phyloP scores from a whole-genome alignment of 805 yeast species.

The Saturnispora ahearnii region DNA sequence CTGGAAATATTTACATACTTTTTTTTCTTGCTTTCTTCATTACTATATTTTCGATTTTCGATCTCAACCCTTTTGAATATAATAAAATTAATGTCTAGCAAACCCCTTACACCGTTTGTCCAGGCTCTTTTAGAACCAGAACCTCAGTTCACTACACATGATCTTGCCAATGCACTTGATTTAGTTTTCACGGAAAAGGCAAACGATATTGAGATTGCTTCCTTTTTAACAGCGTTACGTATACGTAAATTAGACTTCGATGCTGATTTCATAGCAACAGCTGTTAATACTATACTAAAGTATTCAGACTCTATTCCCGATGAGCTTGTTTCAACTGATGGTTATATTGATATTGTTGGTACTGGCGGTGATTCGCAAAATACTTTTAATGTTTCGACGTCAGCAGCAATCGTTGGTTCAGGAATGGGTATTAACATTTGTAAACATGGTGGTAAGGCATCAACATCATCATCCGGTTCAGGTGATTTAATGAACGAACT shows the following conservation, averaged over 20 bases:
- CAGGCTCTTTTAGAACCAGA: slow-evolving; percentile 55
- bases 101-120: slow-evolving; percentile 44
- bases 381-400: slow-evolving; percentile 93
- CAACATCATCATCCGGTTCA: slow-evolving; percentile 87
- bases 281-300: slow-evolving; percentile 65
- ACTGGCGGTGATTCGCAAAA: slow-evolving; percentile 99
- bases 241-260: slow-evolving; percentile 69
- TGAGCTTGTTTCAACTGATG: slow-evolving; percentile 35
- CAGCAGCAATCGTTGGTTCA: slow-evolving; percentile 88
- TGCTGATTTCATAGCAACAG: slow-evolving; percentile 76
- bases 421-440: slow-evolving; percentile 78
- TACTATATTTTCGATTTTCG: too few relatives aligned
- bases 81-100: slow-evolving; percentile 1
- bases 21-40: too few relatives aligned
- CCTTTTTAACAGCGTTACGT: slow-evolving; percentile 74
- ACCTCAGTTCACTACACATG: slow-evolving; percentile 52
- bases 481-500: slow-evolving; percentile 76
- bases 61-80: too few relatives aligned
- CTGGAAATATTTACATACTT: too few relatives aligned
- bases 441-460: slow-evolving; percentile 97
- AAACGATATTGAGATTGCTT: slow-evolving; percentile 60
- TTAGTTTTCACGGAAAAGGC: slow-evolving; percentile 53
- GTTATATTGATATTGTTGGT: slow-evolving; percentile 86
- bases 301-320: slow-evolving; percentile 50
- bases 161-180: slow-evolving; percentile 54